phyloP scores from a whole-genome alignment of 495 filamentous ascomycete species.

The Margaritispora aquatica region DNA sequence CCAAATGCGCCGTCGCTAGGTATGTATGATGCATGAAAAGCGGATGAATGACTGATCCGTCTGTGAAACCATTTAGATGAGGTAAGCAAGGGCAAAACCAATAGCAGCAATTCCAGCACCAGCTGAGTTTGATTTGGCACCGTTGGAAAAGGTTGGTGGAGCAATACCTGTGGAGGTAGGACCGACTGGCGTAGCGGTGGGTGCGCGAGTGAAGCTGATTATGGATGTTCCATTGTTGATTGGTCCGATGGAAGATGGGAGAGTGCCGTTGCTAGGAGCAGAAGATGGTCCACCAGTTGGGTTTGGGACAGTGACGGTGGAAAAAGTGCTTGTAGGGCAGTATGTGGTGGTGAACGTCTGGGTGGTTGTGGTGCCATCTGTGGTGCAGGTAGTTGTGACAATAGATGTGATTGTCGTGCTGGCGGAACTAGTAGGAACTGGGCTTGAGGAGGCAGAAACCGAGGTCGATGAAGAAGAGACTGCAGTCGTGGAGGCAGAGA shows the following conservation, averaged over 20 bases:
- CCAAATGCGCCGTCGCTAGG: background rate
- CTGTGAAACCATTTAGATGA: slow-evolving; percentile 14
- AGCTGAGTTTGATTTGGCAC: slow-evolving; percentile 8
- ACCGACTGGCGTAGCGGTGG: slow-evolving; percentile 11
- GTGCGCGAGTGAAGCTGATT: background rate
- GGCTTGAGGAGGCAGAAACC: background rate
- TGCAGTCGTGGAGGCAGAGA: slow-evolving; percentile 1
- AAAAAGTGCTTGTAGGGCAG: background rate
- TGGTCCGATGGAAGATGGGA: background rate
- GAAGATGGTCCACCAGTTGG: background rate
- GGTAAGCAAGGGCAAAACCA: slow-evolving; percentile 17
- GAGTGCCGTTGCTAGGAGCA: slow-evolving; percentile 5
- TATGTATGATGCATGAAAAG: background rate
- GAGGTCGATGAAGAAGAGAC: background rate
- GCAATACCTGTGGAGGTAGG: slow-evolving; percentile 5
- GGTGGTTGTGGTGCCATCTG: slow-evolving; percentile 3
- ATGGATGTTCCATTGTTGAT: background rate
- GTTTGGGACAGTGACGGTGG: background rate
- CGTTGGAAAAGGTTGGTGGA: slow-evolving; percentile 7
- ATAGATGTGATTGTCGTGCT: slow-evolving; percentile 1
- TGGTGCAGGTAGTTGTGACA: background rate
- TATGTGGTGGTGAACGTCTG: slow-evolving; percentile 7
- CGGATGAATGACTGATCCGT: background rate
- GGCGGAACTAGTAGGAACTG: background rate
- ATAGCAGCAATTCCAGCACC: slow-evolving; percentile 12